phyloP scores from a whole-genome alignment of 768 basidiomycete genomes.

The Boletus sensibilis region DNA sequence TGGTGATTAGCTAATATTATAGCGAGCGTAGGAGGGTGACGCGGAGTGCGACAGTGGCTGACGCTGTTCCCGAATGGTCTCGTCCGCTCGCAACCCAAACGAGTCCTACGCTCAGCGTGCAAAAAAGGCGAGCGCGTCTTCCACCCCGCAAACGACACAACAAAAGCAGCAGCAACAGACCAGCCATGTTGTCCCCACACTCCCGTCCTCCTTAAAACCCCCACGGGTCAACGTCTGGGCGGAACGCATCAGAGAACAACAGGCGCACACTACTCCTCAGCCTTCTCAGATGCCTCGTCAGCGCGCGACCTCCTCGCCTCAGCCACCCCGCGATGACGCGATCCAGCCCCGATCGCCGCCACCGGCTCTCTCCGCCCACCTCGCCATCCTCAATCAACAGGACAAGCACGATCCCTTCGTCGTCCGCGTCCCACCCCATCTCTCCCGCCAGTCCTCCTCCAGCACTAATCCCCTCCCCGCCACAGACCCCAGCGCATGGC shows the following conservation, averaged over 20 bases:
- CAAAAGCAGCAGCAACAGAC: constrained; percentile 3
- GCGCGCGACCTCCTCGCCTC: constrained; percentile 9
- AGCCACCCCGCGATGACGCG: constrained; percentile 15
- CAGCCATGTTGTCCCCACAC: neutral
- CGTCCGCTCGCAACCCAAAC: constrained; percentile 37
- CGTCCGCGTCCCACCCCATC: constrained; percentile 38
- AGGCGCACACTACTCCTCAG: constrained; percentile 25
- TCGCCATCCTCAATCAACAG: constrained; percentile 25
- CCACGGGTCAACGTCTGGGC: constrained; percentile 42
- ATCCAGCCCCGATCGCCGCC: constrained; percentile 21
- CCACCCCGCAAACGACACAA: neutral
- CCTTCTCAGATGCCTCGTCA: constrained; percentile 15
- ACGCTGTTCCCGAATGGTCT: constrained; percentile 31
- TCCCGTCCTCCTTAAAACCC: constrained; percentile 14
- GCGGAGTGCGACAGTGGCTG: constrained; percentile 26
- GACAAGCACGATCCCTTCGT: constrained; percentile 45
- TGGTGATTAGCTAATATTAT: constrained; percentile 20
- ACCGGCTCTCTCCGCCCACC: constrained; percentile 15
- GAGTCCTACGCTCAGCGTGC: constrained; percentile 61
- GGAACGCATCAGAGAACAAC: constrained; percentile 41
- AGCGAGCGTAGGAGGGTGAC: constrained; percentile 9
- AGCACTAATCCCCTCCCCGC: constrained; percentile 21
- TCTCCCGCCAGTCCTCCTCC: constrained; percentile 31
- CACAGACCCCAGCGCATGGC: constrained; percentile 20
- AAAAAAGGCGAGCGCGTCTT: constrained; percentile 39